Percentiles rank a stretch among this genome's conserved stretches.
These are phyloP conservation scores for Clavispora carvajalis DNA, from an alignment of 805 yeast species.

Conservation along the genomic window DNA sequence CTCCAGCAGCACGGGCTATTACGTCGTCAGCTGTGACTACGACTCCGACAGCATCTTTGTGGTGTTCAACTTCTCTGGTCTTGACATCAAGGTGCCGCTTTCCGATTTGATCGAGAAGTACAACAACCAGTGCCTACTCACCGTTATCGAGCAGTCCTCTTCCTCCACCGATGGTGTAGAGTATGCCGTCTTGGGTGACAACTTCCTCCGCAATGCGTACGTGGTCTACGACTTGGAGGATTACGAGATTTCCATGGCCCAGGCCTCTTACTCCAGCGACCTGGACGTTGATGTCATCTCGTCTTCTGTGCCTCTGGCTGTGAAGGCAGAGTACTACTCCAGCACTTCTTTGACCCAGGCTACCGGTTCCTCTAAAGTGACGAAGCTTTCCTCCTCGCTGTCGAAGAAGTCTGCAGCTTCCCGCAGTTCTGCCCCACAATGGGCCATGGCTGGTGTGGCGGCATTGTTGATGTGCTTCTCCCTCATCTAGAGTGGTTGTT, in stretches of 20 bases:
- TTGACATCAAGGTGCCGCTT: conserved; percentile 46
- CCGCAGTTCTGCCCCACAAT: neutral
- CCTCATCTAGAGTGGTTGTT: neutral
- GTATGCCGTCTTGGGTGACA: conserved; percentile 54
- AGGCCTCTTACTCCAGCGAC: conserved; percentile 20
- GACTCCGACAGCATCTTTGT: conserved; percentile 4
- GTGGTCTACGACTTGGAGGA: conserved; percentile 61
- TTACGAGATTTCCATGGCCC: conserved; percentile 52
- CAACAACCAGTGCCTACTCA: conserved; percentile 22
- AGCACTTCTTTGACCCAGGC: conserved; percentile 22
- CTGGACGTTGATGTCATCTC: conserved; percentile 44
- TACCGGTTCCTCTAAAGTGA: neutral
- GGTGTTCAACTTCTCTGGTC: conserved; percentile 53
- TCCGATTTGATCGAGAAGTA: conserved; percentile 21
- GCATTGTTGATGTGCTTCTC: neutral
- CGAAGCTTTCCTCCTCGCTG: neutral
- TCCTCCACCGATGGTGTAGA: conserved; percentile 28
- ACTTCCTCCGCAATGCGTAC: conserved; percentile 58
- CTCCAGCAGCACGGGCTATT: conserved; percentile 1
- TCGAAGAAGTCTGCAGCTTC: neutral
- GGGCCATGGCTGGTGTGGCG: neutral
- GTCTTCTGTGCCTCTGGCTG: conserved; percentile 47
- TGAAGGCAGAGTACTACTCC: conserved; percentile 41
- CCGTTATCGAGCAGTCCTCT: conserved; percentile 18
- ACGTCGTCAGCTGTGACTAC: conserved; percentile 10